Evolutionary conservation across 2,329 filamentous ascomycete species (phyloP), one percentile per base, ranked within the genome.

Genomic region (Septoria petroselini): DNA sequence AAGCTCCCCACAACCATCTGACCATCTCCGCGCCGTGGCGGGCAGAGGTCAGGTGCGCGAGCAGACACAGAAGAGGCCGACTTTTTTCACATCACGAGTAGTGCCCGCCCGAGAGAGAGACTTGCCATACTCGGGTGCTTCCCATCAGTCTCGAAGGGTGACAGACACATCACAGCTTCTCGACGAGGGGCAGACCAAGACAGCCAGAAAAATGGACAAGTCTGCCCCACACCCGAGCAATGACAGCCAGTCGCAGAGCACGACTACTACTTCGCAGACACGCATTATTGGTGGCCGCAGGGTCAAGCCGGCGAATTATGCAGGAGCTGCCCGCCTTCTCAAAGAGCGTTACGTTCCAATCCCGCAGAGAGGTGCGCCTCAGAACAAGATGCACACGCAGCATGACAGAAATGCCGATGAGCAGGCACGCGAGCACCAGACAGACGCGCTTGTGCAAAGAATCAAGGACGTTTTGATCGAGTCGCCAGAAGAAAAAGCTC

Each of bases 381-480:
- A 15, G 17, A 23, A 18, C 17, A 15, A 12, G 12, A 29, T 34
- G 9, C 27, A 17, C 18, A 29, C 15, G 12, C 25, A 35, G 35
- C 40, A 25, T 25, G 37, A 35, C 12, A 17, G 45, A 23, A 23
- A 27, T 6, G 34, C 21, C 19, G 14, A 9, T 14, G 37, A 41
- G 23, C 37, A 44, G 44, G 39, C 34, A 39, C 23, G 41, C 17
- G 48, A 58, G 18, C 35, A 41, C 14, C 39, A 41, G 4, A 42
- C 55, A 12, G 47, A 46, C 40, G 44, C 49, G 11, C 41, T 58
- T 19, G 37, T 53, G 7, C 37, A 38, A 8, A 53, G 42, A 33
- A 50, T 53, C 25, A 42, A 49, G 38, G 39, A 50, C 21, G 40
- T 44, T 15, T 43, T 43, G 19, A 50, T 55, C 31, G 53, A 56